Evolutionary conservation across 2,329 filamentous ascomycete genomes (phyloP).

Genomic region (Amylocarpus encephaloides): DNA sequence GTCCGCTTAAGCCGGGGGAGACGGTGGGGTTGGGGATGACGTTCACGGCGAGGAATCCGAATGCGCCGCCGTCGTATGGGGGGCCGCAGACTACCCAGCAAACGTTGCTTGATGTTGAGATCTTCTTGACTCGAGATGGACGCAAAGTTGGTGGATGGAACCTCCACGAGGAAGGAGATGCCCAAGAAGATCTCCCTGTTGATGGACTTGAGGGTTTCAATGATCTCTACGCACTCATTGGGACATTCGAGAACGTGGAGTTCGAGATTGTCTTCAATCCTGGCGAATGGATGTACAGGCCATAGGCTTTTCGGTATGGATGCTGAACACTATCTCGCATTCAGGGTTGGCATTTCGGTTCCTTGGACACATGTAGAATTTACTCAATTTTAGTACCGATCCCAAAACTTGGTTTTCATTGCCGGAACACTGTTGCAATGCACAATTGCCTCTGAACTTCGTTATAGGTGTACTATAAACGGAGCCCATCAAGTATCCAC

Average conservation of each 20-base stretch:
- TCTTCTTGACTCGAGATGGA: conserved; percentile 69
- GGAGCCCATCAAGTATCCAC: too few relatives aligned
- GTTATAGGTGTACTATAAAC: too few relatives aligned
- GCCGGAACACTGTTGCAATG: too few relatives aligned
- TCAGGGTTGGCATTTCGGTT: too few relatives aligned
- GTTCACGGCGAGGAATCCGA: conserved; percentile 35
- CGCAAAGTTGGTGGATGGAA: conserved; percentile 57
- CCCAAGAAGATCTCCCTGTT: conserved; percentile 53
- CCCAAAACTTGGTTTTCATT: too few relatives aligned
- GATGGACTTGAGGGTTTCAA: conserved; percentile 63
- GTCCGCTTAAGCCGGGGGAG: conserved; percentile 57
- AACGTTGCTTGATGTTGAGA: conserved; percentile 41
- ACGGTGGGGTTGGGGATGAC: conserved; percentile 67
- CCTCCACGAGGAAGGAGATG: conserved; percentile 67
- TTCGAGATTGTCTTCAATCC: conserved; percentile 62
- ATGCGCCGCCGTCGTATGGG: conserved; percentile 29
- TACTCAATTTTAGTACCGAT: too few relatives aligned
- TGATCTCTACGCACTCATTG: conserved; percentile 65
- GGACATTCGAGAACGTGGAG: conserved; percentile 60
- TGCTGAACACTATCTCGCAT: too few relatives aligned
- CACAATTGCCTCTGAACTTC: too few relatives aligned
- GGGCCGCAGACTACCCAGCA: conserved; percentile 16
- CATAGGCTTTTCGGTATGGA: not conserved
- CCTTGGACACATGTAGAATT: too few relatives aligned
- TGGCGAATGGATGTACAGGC: conserved; percentile 49